Conservation (phyloP, 164 flowering plant species). For the Warburgia ugandensis region DNA sequence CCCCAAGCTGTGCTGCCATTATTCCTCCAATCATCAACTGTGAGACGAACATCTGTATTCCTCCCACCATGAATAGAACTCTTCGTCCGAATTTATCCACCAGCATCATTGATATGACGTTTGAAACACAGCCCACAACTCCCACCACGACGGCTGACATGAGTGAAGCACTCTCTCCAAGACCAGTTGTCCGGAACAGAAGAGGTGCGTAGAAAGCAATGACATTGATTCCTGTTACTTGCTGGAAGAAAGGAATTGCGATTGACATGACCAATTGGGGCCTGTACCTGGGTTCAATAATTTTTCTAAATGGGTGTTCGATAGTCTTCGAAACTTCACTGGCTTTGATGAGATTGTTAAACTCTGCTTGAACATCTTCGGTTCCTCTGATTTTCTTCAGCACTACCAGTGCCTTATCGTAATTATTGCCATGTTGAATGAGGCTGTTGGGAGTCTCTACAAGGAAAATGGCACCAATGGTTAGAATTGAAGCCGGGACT, state of each 20-base stretch:
- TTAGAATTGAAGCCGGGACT: constrained; percentile 19
- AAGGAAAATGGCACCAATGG: constrained; percentile 21
- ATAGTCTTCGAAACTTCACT: constrained; percentile 7
- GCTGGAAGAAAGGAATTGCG: constrained; percentile 25
- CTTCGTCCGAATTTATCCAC: constrained; percentile 20
- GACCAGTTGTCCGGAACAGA: constrained; percentile 18
- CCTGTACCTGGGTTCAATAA: constrained; percentile 11
- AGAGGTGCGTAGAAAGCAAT: constrained; percentile 23
- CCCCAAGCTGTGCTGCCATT: constrained; percentile 20
- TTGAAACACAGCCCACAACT: constrained; percentile 10
- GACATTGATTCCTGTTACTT: constrained; percentile 26
- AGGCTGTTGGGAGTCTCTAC: constrained; percentile 29
- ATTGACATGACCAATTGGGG: constrained; percentile 26
- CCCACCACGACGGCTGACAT: constrained; percentile 18
- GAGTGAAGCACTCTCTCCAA: constrained; percentile 25
- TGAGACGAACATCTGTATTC: constrained; percentile 19
- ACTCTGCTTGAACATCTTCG: constrained; percentile 37
- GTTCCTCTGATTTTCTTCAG: constrained; percentile 45
- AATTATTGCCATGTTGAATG: constrained; percentile 13
- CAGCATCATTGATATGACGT: constrained; percentile 13
- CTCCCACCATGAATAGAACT: constrained; percentile 17
- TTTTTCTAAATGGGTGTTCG: constrained; percentile 10
- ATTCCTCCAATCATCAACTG: constrained; percentile 18
- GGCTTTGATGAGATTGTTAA: constrained; percentile 34
- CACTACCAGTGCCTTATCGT: constrained; percentile 13